Evolutionary conservation across 306 rosid genomes (phyloP).

Genomic region (Medicago ruthenica): DNA sequence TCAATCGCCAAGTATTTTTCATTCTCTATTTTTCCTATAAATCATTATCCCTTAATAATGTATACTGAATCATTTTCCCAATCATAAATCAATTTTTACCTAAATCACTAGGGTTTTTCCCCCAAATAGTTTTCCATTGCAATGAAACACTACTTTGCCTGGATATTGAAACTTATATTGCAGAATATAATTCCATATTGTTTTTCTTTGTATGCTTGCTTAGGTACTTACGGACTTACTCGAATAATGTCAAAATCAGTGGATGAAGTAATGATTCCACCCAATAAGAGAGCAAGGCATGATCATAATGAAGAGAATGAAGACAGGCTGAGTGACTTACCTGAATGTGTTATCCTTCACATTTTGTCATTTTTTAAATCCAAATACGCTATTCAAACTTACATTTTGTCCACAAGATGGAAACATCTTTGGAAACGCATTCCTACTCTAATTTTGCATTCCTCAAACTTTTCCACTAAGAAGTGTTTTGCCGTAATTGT

Average conservation of each 20-base stretch:
- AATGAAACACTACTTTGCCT: not conserved
- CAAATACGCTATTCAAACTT: slow-evolving; percentile 7
- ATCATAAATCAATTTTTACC: not conserved
- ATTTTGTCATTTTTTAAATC: slow-evolving; percentile 1
- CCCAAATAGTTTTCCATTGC: not conserved
- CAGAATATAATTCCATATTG: not conserved
- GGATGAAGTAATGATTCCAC: too few relatives aligned
- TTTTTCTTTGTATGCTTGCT: not conserved
- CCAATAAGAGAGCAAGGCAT: too few relatives aligned
- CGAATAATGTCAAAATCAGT: too few relatives aligned
- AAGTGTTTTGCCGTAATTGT: slow-evolving; percentile 20
- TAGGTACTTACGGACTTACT: not conserved
- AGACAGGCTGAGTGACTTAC: slow-evolving; percentile 30
- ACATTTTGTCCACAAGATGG: slow-evolving; percentile 30
- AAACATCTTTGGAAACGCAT: slow-evolving; percentile 28
- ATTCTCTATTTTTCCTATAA: not conserved
- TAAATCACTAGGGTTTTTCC: too few relatives aligned
- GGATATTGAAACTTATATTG: not conserved
- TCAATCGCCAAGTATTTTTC: not conserved
- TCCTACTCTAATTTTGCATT: not conserved
- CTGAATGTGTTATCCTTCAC: slow-evolving; percentile 34
- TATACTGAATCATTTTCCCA: not conserved
- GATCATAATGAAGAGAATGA: not conserved
- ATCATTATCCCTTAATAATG: not conserved
- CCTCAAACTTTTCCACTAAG: not conserved